Evolutionary conservation across 148 eudicot species (phyloP).

Genomic region (Amaranthus cruentus): DNA sequence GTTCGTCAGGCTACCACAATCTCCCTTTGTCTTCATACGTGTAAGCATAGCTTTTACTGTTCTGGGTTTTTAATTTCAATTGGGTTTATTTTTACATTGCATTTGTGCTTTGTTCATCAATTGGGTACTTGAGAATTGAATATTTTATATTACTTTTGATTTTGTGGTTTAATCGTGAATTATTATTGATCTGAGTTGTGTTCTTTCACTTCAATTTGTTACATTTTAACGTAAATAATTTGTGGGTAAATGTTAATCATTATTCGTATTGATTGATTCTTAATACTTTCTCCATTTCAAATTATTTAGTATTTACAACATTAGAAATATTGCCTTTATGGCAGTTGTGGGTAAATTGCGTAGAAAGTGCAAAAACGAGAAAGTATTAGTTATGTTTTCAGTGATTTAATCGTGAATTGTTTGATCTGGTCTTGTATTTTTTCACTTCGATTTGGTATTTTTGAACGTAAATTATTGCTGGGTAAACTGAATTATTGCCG

Average conservation of each 20-base stretch:
- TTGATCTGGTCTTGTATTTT: slow-evolving; percentile 17
- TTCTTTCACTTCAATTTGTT: too few species aligned
- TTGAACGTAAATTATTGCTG: slow-evolving; percentile 17
- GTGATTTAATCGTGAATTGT: background rate
- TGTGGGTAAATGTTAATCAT: too few species aligned
- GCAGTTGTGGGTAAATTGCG: too few species aligned
- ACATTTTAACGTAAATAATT: too few species aligned
- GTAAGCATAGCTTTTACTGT: slow-evolving; percentile 34
- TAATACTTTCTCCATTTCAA: too few species aligned
- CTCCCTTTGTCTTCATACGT: slow-evolving; percentile 90
- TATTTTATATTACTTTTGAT: slow-evolving; percentile 16
- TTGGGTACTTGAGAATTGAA: background rate
- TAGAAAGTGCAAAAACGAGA: too few species aligned
- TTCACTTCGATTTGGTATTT: slow-evolving; percentile 9
- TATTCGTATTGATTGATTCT: too few species aligned
- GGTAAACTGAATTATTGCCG: slow-evolving; percentile 7
- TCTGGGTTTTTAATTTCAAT: slow-evolving; percentile 20
- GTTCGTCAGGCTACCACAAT: slow-evolving; percentile 54
- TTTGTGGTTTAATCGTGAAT: slow-evolving; percentile 12
- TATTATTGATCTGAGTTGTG: background rate
- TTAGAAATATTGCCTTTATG: too few species aligned
- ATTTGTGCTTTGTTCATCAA: background rate
- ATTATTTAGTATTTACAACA: too few species aligned
- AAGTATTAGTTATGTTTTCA: too few species aligned
- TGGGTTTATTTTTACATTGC: background rate